Base-by-base conservation (phyloP, 169 alveolate genomes). In the Perkinsus marinus region DNA sequence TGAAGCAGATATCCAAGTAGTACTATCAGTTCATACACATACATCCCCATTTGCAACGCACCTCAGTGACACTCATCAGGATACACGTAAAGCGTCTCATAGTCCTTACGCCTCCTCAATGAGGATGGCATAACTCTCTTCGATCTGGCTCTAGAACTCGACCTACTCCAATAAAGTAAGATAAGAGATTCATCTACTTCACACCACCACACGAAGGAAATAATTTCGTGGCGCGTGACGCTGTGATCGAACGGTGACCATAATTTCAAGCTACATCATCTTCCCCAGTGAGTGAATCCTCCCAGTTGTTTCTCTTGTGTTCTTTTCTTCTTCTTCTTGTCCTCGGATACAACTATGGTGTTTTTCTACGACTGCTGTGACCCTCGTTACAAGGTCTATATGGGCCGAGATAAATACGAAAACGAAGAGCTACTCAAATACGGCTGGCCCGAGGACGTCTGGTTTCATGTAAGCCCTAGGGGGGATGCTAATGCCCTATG, bases 381-480 rank as follows among this genome's bases (percentile, higher is more conserved):
- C 34, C 79, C 79, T 26, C 79, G 79, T 57, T 57, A 57, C 34
- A 57, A 57, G 79, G 90, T 95, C 37, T 96, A 96, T 92, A 93
- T 96, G 95, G 98, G 98, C 30, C 93, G 94, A 90, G 98, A 96
- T 93, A 96, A 96, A 92, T 96, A 57, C 93, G 98, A 96, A 92
- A 96, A 96, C 90, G 98, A 96, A 94, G 96, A 94, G 43, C 93
- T 96, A 46, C 95, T 96, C 38, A 94, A 94, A 57, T 94, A 94
- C 92, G 97, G 96, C 13, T 95, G 94, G 92, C 97, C 96, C 26
- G 95, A 94, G 90, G 97, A 96, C 92, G 92, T 96, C 0, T 96
- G 98, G 97, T 96, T 96, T 94, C 97, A 96, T 91, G 79, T 57
- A 57, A 57, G 26, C 3, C 0, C 79, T 41, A 41, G 46, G 10